Evolutionary conservation across 164 flowering plant species (phyloP).

Genomic region (Magnolia kwangsiensis): DNA sequence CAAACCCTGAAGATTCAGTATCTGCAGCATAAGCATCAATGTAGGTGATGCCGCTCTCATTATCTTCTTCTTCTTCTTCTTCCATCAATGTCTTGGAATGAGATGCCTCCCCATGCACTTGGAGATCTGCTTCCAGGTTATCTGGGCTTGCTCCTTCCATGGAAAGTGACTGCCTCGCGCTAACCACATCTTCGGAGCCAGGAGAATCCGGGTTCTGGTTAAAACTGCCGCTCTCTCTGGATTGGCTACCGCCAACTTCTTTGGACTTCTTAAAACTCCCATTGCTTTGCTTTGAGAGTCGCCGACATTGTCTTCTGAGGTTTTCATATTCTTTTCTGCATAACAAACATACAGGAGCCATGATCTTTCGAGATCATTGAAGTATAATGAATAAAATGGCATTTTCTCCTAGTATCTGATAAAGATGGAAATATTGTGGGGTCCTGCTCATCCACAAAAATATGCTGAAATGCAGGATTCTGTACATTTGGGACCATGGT

Average conservation of each 20-base stretch:
- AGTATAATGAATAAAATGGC: neutral
- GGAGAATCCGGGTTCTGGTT: constrained; percentile 32
- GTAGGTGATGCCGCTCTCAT: constrained; percentile 14
- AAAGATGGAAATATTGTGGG: neutral
- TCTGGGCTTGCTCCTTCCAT: constrained; percentile 43
- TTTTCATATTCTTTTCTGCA: constrained; percentile 53
- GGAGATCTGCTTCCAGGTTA: constrained; percentile 29
- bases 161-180: constrained; percentile 79
- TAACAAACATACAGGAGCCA: constrained; percentile 1
- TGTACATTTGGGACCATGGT: neutral
- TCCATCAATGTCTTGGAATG: constrained; percentile 25
- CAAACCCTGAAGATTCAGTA: constrained; percentile 26
- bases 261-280: constrained; percentile 19
- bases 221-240: constrained; percentile 17
- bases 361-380: neutral
- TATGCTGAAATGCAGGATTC: neutral
- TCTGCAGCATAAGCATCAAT: constrained; percentile 14
- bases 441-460: neutral
- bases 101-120: constrained; percentile 2
- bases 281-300: constrained; percentile 19
- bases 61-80: constrained; percentile 24
- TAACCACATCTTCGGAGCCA: constrained; percentile 71
- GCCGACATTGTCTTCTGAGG: constrained; percentile 41
- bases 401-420: too few relatives aligned
- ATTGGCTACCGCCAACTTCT: constrained; percentile 16